These are phyloP conservation scores for Medicago truncatula DNA, from an alignment of 306 rosid species.

Conservation along the genomic window MtrunA17r5.0-ANR NC_053048.1:44370501-44371000, in stretches of 20 bases:
- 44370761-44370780: constrained; percentile 89
- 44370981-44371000: not conserved
- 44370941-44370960: not conserved
- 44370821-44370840: constrained; percentile 5
- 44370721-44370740: constrained; percentile 85
- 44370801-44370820: constrained; percentile 36
- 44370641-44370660: constrained; percentile 11
- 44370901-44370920: not conserved
- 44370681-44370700: constrained; percentile 49
- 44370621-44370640: constrained; percentile 27
- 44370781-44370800: constrained; percentile 90
- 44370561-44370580: constrained; percentile 10
- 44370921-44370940: not conserved
- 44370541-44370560: constrained; percentile 53
- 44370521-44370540: constrained; percentile 80
- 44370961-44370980: not conserved
- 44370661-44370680: constrained; percentile 33
- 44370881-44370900: constrained; percentile 1
- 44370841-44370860: constrained; percentile 1
- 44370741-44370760: constrained; percentile 91
- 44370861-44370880: constrained; percentile 17
- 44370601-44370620: not conserved
- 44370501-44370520: constrained; percentile 77
- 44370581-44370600: not conserved
- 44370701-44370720: constrained; percentile 69